Evolutionary conservation across 345 rosid species (phyloP).

Genomic region (Brassica juncea): DNA sequence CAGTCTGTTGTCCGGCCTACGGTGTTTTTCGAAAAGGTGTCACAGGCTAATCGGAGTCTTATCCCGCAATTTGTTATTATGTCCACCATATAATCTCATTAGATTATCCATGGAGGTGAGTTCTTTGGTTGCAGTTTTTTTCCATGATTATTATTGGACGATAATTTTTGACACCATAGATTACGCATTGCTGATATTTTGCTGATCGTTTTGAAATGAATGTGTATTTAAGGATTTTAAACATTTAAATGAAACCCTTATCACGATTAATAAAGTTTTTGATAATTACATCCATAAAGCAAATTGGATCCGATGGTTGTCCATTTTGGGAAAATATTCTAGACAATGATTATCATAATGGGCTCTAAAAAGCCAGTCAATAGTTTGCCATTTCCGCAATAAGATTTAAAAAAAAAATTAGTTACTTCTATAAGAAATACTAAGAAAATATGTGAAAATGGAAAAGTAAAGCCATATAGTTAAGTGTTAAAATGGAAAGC

Average conservation of each 20-base stretch:
- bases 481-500: constrained; percentile 1
- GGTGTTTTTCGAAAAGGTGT: too few species aligned
- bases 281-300: constrained; percentile 13
- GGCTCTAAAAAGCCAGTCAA: constrained; percentile 23
- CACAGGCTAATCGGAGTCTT: not conserved
- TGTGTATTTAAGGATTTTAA: not conserved
- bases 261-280: not conserved
- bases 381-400: constrained; percentile 34
- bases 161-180: not conserved
- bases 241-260: not conserved
- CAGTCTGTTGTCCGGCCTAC: not conserved
- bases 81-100: constrained; percentile 12
- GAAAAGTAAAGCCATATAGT: not conserved
- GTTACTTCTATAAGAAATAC: not conserved
- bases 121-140: not conserved
- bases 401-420: not conserved
- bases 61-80: not conserved
- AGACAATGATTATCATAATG: constrained; percentile 23
- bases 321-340: constrained; percentile 19
- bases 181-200: not conserved
- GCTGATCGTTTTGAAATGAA: not conserved
- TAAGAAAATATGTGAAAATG: not conserved
- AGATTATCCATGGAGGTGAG: not conserved
- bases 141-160: not conserved
- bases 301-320: constrained; percentile 12